Evolutionary conservation across 1,284 basidiomycete species (phyloP), one percentile per base, ranked within the genome.

Genomic region (Puccinia novopanici): DNA sequence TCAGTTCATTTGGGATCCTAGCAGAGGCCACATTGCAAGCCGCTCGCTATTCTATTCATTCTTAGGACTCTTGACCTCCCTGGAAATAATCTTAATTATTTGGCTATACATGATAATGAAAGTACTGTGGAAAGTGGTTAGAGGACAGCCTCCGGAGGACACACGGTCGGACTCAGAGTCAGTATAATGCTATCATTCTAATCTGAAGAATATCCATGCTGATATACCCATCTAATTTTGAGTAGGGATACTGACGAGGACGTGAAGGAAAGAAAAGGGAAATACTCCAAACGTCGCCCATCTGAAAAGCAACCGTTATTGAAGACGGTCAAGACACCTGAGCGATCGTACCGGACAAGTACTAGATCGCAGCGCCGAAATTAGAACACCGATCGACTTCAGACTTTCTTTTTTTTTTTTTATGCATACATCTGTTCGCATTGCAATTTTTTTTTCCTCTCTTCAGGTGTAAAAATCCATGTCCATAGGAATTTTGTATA

Each of bases 101-200:
- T 79, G 77, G 77, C 57, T 79, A 6, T 55, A 37, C n/a, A 57
- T 79, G 54, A 79, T 79, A 37, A 50, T 79, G 2, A 71, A 57
- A 30, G 65, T 79, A 27, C 48, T 79, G 24, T 72, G 54, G 54
- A 79, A 79, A 13, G 77, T 79, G 2, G 22, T 71, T 24, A 71
- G 42, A 30, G 77, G 77, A 34, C 40, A 79, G 9, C 54, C 52
- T 17, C 54, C 77, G 10, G 40, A 72, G 45, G 77, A 79, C 45
- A 48, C 65, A 24, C 52, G 77, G 24, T 54, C 50, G 30, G 77
- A 79, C 71, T 50, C 77, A 37, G 77, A 79, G 77, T 79, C 42
- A 68, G 67, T 68, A 27, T 3, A 48, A 27, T 68, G 19, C 27
- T 40, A 1, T 37, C 27, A 17, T 37, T n/a, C 40, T n/a, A 19